Base-by-base conservation (phyloP, 2,329 filamentous ascomycete genomes). In the Chalaropsis ovoidea region DNA sequence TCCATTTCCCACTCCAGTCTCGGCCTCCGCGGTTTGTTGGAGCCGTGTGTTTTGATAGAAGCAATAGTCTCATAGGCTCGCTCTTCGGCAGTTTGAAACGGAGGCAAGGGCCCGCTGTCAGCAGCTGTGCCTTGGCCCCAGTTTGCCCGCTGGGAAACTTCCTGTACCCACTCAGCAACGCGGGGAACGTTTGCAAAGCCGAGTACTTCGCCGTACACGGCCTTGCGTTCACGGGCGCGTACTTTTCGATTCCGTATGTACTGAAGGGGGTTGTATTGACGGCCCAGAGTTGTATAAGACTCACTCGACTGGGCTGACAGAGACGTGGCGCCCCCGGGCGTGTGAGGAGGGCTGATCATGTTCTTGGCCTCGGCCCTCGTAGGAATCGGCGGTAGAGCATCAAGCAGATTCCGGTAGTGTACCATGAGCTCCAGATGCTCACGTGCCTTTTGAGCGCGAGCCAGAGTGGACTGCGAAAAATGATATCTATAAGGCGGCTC, bases 201-300 rank as follows among this genome's bases (percentile, higher is more conserved):
- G 70, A 89, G 86, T 0, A 81, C 79, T 68, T 90, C 85, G 17
- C 88, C 85, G 71, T 94, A 84, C 42, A 96, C 86, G 0, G 82
- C 76, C 69, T 83, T 86, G 49, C 89, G 83, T 75, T 95, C 89
- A 17, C 92, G 83, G 31, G 87, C 87, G 68, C 94, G 82, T 13
- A 94, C 83, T 73, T 92, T 93, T 61, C 93, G 83, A 72, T 99
- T 97, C 22, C 94, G 86, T 65, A 97, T 88, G 70, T 90, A 90
- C 74, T 97, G 94, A 27, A 99, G 76, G 3, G 93, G 94, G 73
- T 99, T 96, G 73, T 97, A 97, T 1, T 80, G 77, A 63, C 92
- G 86, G 3, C 88, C 88, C 7, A 86, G 74, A 67, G 70, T 76
- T 62, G 68, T 74, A 74, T 65, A 74, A 68, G 67, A 73, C 64